These are phyloP conservation scores for Raphanus hybrid DNA, from an alignment of 441 rosid genomes.

Conservation along the genomic window DNA sequence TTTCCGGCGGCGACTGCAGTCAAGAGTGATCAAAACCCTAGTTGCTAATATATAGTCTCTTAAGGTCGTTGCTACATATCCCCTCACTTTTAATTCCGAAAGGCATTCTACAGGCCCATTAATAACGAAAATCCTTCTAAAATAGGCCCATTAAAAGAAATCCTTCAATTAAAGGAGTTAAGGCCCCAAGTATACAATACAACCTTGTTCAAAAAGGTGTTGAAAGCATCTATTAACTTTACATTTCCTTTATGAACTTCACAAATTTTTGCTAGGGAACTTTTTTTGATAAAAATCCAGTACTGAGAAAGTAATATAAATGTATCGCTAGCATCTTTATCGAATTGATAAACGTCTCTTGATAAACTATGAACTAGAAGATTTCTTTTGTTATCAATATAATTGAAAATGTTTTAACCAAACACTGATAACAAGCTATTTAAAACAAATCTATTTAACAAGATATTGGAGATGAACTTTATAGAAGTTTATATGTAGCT, in stretches of 20 bases:
- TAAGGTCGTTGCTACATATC: neutral
- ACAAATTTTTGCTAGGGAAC: neutral
- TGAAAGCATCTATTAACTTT: neutral
- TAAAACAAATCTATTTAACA: neutral
- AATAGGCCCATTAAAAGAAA: neutral
- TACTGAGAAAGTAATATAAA: neutral
- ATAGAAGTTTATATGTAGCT: neutral
- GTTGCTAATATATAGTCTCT: constrained; percentile 8
- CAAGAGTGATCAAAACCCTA: constrained; percentile 27
- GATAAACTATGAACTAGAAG: neutral
- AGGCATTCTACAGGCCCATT: neutral
- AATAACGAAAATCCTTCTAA: neutral
- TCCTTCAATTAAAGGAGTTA: neutral
- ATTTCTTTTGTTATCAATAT: neutral
- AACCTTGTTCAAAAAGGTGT: neutral
- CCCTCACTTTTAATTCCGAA: neutral
- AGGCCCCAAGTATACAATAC: neutral
- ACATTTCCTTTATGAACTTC: neutral
- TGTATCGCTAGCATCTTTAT: neutral
- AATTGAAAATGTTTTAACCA: neutral
- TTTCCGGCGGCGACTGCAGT: constrained; percentile 27
- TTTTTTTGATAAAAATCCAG: neutral
- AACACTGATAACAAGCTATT: neutral
- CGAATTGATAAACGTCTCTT: neutral
- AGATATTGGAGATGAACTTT: neutral